Evolutionary conservation across 495 filamentous ascomycete species (phyloP).

Genomic region (Jackrogersella multiformis): DNA sequence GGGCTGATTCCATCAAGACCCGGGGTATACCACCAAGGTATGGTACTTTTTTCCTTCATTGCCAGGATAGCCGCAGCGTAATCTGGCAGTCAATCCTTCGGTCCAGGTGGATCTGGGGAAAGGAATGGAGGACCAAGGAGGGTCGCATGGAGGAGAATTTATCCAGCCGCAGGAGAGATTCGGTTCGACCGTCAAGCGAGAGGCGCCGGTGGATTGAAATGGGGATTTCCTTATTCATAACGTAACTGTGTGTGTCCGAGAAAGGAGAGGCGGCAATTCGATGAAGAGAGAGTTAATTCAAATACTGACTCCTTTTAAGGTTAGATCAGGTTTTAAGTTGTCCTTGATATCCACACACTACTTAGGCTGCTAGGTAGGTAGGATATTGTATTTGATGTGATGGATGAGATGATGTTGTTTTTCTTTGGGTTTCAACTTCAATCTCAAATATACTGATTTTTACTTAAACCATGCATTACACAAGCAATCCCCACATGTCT

Average conservation of each 20-base stretch:
- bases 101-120: conserved; percentile 38
- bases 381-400: too few relatives aligned
- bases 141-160: conserved; percentile 28
- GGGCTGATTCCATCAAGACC: too few relatives aligned
- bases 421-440: too few relatives aligned
- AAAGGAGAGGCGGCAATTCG: not conserved
- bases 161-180: conserved; percentile 26
- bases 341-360: too few relatives aligned
- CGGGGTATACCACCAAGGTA: conserved; percentile 10
- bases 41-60: not conserved
- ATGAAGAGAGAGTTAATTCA: not conserved
- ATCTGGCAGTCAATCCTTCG: conserved; percentile 19
- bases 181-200: conserved; percentile 10
- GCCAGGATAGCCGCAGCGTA: too few relatives aligned
- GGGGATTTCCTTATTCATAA: not conserved
- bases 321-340: not conserved
- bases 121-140: conserved; percentile 23
- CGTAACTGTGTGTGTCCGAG: too few relatives aligned
- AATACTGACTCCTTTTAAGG: too few relatives aligned
- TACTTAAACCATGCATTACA: too few relatives aligned
- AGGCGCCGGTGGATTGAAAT: conserved; percentile 10
- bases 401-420: not conserved
- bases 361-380: too few relatives aligned
- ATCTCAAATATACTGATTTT: too few relatives aligned
- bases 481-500: too few relatives aligned